Percentiles rank a stretch among this genome's conserved stretches.
Conservation (phyloP, 495 filamentous ascomycete genomes). For the Tuber calosporum region DNA sequence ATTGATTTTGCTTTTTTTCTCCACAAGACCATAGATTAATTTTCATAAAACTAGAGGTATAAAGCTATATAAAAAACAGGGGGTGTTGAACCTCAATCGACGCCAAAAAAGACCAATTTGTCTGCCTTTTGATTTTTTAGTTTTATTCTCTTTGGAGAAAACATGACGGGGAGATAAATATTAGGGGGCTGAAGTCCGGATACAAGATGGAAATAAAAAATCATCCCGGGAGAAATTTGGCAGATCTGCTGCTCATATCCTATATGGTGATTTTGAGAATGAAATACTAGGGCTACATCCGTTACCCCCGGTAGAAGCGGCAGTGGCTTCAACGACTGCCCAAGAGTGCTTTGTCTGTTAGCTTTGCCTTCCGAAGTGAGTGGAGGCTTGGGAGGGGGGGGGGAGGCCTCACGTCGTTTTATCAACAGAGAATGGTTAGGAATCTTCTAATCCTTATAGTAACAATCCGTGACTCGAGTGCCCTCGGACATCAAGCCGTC, state of each 20-base stretch:
- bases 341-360: background rate
- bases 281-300: background rate
- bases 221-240: fast-evolving
- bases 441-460: background rate
- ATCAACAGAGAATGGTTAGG: background rate
- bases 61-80: background rate
- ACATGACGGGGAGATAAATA: background rate
- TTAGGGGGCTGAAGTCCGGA: background rate
- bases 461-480: background rate
- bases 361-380: background rate
- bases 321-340: background rate
- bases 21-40: background rate
- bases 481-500: background rate
- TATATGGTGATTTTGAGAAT: background rate
- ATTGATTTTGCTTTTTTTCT: background rate
- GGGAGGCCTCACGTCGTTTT: background rate
- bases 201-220: background rate
- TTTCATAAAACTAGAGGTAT: background rate
- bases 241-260: background rate
- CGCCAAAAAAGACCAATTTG: too few species aligned
- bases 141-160: background rate
- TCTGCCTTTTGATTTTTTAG: too few species aligned
- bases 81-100: background rate
- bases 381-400: too few species aligned
- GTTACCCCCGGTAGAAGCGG: background rate